Base-by-base conservation (phyloP, 768 basidiomycete genomes). In the Kwoniella dejecticola region DNA sequence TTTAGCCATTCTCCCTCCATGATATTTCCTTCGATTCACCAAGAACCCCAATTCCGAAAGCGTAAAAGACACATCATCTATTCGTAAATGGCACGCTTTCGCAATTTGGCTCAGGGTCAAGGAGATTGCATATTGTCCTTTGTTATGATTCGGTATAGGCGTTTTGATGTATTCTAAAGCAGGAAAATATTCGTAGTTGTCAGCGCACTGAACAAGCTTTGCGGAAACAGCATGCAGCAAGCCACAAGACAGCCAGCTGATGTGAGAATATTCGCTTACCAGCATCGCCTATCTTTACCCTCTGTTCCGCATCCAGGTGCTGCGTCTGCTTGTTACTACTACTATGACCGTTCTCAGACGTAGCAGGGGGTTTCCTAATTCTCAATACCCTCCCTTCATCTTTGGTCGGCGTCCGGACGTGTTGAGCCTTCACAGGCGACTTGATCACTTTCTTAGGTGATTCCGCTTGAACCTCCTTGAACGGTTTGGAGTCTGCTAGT, bases 31-130 rank as follows among this genome's bases (percentile, higher is more conserved):
- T 24, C 71, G 45, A 36, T 70, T 46, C 4, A 50, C 10, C n/a
- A 96, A 82, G 55, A 97, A 78, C 27, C 92, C 91, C 62, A 89
- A 88, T 74, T 94, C 91, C 57, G 89, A 88, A 67, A 98, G 78
- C 2, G 93, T 91, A 79, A 91, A 93, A 0, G 91, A 88, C 0
- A 87, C 85, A 75, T 98, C 95, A 57, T 96, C 91, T 0, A 87
- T 77, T 1, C 90, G 84, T 54, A 98, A 81, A 77, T 89, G 88
- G 47, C 90, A 90, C 27, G 88, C 89, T 17, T 82, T 81, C 1
- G 91, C 88, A 58, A 97, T 85, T 33, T 90, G 87, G 8, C 81
- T 81, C n/a, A 97, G 83, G 19, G 88, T 87, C 2, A 71, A 44
- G 45, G 52, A 45, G 23, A 73, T 47, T 30, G 44, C 17, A 36